Evolutionary conservation across 164 flowering plant genomes (phyloP), one percentile per base, ranked within the genome.

Genomic region (Vitis rotundifolia): DNA sequence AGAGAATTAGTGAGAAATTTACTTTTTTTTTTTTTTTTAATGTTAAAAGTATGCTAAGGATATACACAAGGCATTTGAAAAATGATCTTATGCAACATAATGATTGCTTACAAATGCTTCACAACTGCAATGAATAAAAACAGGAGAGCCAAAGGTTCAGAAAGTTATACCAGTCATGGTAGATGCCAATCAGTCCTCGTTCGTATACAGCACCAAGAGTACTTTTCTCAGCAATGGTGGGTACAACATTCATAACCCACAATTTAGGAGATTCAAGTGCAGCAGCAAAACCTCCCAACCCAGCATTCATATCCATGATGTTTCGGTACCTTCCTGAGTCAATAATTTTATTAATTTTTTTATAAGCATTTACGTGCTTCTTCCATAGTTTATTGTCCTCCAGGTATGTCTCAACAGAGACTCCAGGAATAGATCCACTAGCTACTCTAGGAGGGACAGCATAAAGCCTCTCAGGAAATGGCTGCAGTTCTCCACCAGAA

Each of bases 291-390:
- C 98, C 81, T 68, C 98, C 97, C 68, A 94, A 75, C 16, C 93
- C 94, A 55, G 98, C 95, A 83, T 93, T 93, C 98, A 93, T 93
- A 72, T 93, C 98, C 97, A 93, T 89, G 29, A 93, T 87, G 70
- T 94, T 94, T 59, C 98, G 88, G 48, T 91, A 94, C 76, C 98
- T 86, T 65, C 94, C 95, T 0, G 97, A 69, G 76, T 87, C 92
- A 69, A 94, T 59, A 18, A 91, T 76, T 68, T 79, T 86, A 74
- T 85, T 94, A 58, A 86, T 79, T 75, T 71, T 92, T 78, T 83
- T 91, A 70, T 94, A 94, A 63, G 89, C 83, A 63, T 78, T 83
- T 9, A 92, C 94, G 79, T 89, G 95, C 83, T 90, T 94, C 78
- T 82, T 87, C 98, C 99, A 94, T 53, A 73, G 44, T 58, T 74